Evolutionary conservation across 1,284 basidiomycete species (phyloP), one percentile per base, ranked within the genome.

Genomic region (Tausonia pullulans): DNA sequence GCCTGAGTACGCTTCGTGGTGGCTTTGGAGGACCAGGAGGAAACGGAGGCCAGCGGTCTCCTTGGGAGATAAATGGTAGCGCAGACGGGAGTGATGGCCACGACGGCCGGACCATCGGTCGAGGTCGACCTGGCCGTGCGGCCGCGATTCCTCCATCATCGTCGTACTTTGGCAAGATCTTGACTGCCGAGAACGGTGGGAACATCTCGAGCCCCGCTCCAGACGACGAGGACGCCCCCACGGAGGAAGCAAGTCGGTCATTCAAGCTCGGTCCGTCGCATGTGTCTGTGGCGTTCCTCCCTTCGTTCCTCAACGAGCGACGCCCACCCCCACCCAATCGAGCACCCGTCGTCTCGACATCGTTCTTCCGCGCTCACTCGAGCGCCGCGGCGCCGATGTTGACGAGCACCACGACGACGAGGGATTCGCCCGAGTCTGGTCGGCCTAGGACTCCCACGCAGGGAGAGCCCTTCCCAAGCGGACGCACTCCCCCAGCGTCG

Each of bases 221-320:
- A 27, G 27, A 43, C 27, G 40, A 40, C 27, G 40, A 56, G 56
- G 51, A 3, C 6, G 55, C 56, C 44, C 9, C 10, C 57, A 14
- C 41, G 5, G 44, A 5, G 45, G 57, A 48, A 16, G 57, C 16
- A 45, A 46, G 49, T 6, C 45, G 57, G 39, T 46, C 45, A n/a
- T 58, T 58, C 57, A 58, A 58, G 45, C 44, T 58, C 8, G 57
- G 57, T 6, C 57, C 57, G 14, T 58, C 57, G 4, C 57, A 58
- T 46, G 57, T 44, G n/a, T 46, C 45, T 39, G 57, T 58, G 16
- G 57, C 57, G 7, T 58, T 58, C 45, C 45, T 58, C 1, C 57
- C 57, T 27, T 27, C 27, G 27, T 27, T 27, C 27, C 27, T 27
- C 27, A 27, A 27, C 27, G 27, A 27, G 27, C 27, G 27, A 27